These are phyloP conservation scores for Penicillium egyptiacum DNA, from an alignment of 495 filamentous ascomycete species.

Conservation along the genomic window DNA sequence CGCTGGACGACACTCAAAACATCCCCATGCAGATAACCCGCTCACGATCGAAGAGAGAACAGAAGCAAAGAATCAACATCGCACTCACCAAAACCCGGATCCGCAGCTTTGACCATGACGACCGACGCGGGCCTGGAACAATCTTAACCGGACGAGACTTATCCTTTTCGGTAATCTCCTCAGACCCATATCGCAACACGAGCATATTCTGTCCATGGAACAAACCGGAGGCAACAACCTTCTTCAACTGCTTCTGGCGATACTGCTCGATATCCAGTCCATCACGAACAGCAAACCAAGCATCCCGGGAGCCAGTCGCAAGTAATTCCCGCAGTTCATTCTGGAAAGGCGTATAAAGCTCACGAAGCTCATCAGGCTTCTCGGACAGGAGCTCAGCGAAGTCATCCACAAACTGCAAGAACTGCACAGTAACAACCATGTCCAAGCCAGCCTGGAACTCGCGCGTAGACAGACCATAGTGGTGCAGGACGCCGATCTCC, in stretches of 20 bases:
- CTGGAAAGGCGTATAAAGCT: slow-evolving; percentile 18
- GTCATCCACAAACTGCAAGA: slow-evolving; percentile 38
- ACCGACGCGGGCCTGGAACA: not conserved
- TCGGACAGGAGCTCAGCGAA: slow-evolving; percentile 31
- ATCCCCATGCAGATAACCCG: not conserved
- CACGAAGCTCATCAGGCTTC: slow-evolving; percentile 12
- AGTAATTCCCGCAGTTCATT: slow-evolving; percentile 32
- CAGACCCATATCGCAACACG: not conserved
- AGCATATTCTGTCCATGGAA: not conserved
- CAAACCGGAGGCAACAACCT: slow-evolving; percentile 7
- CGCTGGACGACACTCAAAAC: not conserved
- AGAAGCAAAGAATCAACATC: not conserved
- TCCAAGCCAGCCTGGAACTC: slow-evolving; percentile 33
- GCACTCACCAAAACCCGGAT: not conserved
- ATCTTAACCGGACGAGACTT: not conserved
- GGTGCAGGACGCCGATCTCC: slow-evolving; percentile 14
- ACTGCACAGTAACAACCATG: slow-evolving; percentile 35
- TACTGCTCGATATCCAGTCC: slow-evolving; percentile 20
- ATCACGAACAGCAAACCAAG: slow-evolving; percentile 32
- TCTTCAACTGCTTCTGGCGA: slow-evolving; percentile 6
- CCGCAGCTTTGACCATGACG: not conserved
- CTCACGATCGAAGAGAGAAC: not conserved
- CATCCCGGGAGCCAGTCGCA: slow-evolving; percentile 29
- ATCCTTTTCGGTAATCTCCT: not conserved
- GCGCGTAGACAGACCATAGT: slow-evolving; percentile 14